Percentiles rank a stretch among this genome's conserved stretches.
Conservation (phyloP, 2,329 filamentous ascomycete genomes). For the Monosporascus sp. region DNA sequence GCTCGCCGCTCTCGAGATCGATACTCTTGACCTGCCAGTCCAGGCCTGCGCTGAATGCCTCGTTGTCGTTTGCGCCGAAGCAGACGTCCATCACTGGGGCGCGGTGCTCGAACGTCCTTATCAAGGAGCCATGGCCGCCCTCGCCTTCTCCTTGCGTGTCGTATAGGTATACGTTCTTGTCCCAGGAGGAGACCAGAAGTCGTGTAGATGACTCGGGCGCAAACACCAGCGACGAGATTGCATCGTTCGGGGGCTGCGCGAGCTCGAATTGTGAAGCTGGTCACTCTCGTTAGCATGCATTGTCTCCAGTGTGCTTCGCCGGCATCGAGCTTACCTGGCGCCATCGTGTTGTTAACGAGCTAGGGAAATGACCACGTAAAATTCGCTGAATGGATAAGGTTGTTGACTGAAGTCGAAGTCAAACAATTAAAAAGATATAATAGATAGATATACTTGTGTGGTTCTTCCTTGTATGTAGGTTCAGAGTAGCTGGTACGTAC, state of each 20-base stretch:
- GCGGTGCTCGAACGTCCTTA: slow-evolving; percentile 71
- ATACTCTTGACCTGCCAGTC: slow-evolving; percentile 80
- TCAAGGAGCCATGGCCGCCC: slow-evolving; percentile 52
- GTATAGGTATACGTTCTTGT: slow-evolving; percentile 86
- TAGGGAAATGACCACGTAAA: too few relatives aligned
- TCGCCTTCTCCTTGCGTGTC: slow-evolving; percentile 55
- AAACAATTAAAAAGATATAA: too few relatives aligned
- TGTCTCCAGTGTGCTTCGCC: too few relatives aligned
- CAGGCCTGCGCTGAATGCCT: slow-evolving; percentile 80
- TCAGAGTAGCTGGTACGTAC: too few relatives aligned
- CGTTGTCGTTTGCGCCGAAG: slow-evolving; percentile 76
- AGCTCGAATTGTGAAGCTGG: slow-evolving; percentile 75
- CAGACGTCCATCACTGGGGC: slow-evolving; percentile 88
- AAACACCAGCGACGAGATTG: slow-evolving; percentile 81
- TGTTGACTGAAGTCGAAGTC: too few relatives aligned
- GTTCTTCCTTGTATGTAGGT: too few relatives aligned
- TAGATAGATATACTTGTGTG: too few relatives aligned
- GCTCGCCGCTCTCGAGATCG: slow-evolving; percentile 65
- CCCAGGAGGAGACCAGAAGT: slow-evolving; percentile 92
- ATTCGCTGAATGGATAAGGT: too few relatives aligned
- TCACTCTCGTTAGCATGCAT: too few relatives aligned
- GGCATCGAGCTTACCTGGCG: slow-evolving; percentile 14
- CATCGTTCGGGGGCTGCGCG: slow-evolving; percentile 75
- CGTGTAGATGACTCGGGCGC: slow-evolving; percentile 68
- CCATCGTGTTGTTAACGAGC: slow-evolving; percentile 10